Percentiles rank a stretch among this genome's conserved stretches.
phyloP scores from a whole-genome alignment of 2,329 filamentous ascomycete genomes.

The Aspergillus nomiae region DNA sequence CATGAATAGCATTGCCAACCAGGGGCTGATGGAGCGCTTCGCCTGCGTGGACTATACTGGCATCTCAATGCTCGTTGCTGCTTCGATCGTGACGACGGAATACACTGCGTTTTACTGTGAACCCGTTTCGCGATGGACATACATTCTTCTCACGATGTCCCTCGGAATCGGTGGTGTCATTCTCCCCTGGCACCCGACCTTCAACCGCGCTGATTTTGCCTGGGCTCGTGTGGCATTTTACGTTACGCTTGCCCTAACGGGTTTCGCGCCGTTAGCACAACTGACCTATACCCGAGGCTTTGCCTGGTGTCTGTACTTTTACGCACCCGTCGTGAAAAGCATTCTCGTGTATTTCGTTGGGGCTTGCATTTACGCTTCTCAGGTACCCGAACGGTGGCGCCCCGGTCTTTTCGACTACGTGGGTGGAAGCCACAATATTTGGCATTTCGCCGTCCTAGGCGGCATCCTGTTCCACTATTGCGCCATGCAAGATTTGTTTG shows the following conservation, averaged over 20 bases:
- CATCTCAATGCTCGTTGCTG: slow-evolving; percentile 87
- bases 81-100: slow-evolving; percentile 96
- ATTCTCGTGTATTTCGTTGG: slow-evolving; percentile 83
- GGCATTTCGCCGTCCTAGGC: slow-evolving; percentile 91
- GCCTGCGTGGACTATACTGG: slow-evolving; percentile 98
- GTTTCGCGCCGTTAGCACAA: slow-evolving; percentile 85
- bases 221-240: slow-evolving; percentile 94
- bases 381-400: slow-evolving; percentile 88
- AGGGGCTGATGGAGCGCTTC: slow-evolving; percentile 87
- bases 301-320: slow-evolving; percentile 85
- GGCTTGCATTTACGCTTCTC: slow-evolving; percentile 84
- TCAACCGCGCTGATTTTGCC: slow-evolving; percentile 89
- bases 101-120: slow-evolving; percentile 99
- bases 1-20: slow-evolving; percentile 94
- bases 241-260: slow-evolving; percentile 80
- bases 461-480: slow-evolving; percentile 97
- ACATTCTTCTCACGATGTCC: slow-evolving; percentile 77
- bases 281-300: slow-evolving; percentile 74
- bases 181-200: slow-evolving; percentile 92
- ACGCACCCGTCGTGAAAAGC: slow-evolving; percentile 82
- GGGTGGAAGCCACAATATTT: slow-evolving; percentile 94
- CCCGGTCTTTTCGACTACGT: slow-evolving; percentile 95
- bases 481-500: slow-evolving; percentile 95
- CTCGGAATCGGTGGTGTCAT: slow-evolving; percentile 87
- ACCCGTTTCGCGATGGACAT: slow-evolving; percentile 79